phyloP scores from a whole-genome alignment of 1,284 basidiomycete genomes.

The Cryptococcus sp. region DNA sequence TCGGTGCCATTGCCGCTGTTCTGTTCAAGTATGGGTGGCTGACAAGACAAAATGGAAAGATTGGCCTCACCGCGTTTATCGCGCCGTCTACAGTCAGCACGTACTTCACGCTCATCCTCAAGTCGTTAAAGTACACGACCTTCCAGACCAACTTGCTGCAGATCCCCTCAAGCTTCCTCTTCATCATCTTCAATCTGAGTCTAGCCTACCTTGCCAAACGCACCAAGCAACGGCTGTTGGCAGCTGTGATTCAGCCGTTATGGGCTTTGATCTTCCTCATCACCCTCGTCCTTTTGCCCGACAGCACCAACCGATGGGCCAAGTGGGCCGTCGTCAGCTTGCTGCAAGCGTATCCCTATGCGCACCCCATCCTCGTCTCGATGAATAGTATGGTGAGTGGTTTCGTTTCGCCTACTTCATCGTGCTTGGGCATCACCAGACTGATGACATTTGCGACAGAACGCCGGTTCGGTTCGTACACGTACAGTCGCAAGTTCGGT shows the following conservation, averaged over 20 bases:
- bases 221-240: slow-evolving; percentile 31
- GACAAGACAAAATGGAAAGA: slow-evolving; percentile 40
- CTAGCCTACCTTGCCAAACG: slow-evolving; percentile 35
- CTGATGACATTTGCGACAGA: slow-evolving; percentile 7
- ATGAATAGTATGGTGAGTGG: slow-evolving; percentile 22
- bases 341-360: slow-evolving; percentile 28
- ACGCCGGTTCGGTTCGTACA: slow-evolving; percentile 44
- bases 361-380: slow-evolving; percentile 38
- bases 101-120: slow-evolving; percentile 62
- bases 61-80: slow-evolving; percentile 34
- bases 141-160: slow-evolving; percentile 65
- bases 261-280: slow-evolving; percentile 41
- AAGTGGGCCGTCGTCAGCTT: slow-evolving; percentile 28
- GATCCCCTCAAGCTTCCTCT: slow-evolving; percentile 51
- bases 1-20: slow-evolving; percentile 51
- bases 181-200: slow-evolving; percentile 42
- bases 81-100: slow-evolving; percentile 37
- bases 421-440: too few relatives aligned
- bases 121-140: slow-evolving; percentile 61
- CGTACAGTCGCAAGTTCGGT: slow-evolving; percentile 41
- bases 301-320: slow-evolving; percentile 25
- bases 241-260: slow-evolving; percentile 24
- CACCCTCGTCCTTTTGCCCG: slow-evolving; percentile 28
- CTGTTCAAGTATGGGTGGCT: slow-evolving; percentile 32
- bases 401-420: too few relatives aligned